Conservation (phyloP, 2,329 filamentous ascomycete genomes). For the Aspergillus luchuensis region DNA sequence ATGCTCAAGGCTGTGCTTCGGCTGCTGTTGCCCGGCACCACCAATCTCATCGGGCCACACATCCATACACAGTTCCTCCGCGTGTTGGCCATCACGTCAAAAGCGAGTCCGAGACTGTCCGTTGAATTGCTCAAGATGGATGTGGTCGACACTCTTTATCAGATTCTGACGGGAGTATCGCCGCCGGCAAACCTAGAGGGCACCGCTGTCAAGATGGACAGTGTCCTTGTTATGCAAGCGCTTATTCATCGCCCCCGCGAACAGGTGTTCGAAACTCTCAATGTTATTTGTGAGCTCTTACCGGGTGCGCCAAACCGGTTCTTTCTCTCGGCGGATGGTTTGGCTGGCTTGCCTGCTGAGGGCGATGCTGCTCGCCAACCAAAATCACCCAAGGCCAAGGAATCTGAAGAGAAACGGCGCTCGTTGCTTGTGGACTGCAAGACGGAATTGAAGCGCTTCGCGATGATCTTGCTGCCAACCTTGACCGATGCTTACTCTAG, state of each 20-base stretch:
- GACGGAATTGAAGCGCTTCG: slow-evolving; percentile 84
- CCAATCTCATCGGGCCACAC: slow-evolving; percentile 88
- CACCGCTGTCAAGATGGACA: slow-evolving; percentile 72
- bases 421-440: slow-evolving; percentile 81
- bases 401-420: slow-evolving; percentile 74
- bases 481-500: slow-evolving; percentile 96
- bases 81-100: slow-evolving; percentile 85
- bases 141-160: slow-evolving; percentile 94
- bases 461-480: slow-evolving; percentile 89
- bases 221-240: slow-evolving; percentile 97
- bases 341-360: slow-evolving; percentile 49
- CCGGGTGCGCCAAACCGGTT: slow-evolving; percentile 68
- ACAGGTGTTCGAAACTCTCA: slow-evolving; percentile 94
- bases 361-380: slow-evolving; percentile 45
- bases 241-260: slow-evolving; percentile 93
- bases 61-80: slow-evolving; percentile 97
- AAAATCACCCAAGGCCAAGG: slow-evolving; percentile 47
- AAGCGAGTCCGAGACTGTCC: slow-evolving; percentile 82
- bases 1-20: slow-evolving; percentile 82
- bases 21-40: slow-evolving; percentile 87
- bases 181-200: slow-evolving; percentile 71
- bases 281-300: slow-evolving; percentile 93
- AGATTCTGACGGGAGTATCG: slow-evolving; percentile 94
- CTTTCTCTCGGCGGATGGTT: slow-evolving; percentile 54
- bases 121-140: slow-evolving; percentile 94